Evolutionary conservation across 306 rosid genomes (phyloP).

Genomic region (Rosa lucieae): DNA sequence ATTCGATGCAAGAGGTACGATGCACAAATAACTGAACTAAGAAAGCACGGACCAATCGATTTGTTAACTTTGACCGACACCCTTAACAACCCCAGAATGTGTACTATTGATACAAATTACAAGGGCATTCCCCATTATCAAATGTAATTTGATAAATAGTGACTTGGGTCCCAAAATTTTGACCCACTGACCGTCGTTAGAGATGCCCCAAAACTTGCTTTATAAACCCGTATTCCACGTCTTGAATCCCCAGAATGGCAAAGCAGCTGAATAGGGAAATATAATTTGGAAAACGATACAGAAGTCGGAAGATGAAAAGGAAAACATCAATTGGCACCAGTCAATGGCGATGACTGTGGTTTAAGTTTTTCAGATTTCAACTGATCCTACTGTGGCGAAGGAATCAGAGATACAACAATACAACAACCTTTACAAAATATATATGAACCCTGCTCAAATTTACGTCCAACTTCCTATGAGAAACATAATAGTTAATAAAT

Average conservation of each 20-base stretch:
- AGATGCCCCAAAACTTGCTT: background rate
- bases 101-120: too few relatives aligned
- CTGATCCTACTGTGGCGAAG: slow-evolving; percentile 41
- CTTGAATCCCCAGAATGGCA: background rate
- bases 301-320: background rate
- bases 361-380: slow-evolving; percentile 32
- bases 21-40: too few relatives aligned
- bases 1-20: too few relatives aligned
- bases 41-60: too few relatives aligned
- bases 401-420: slow-evolving; percentile 44
- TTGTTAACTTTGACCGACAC: too few relatives aligned
- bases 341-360: slow-evolving; percentile 14
- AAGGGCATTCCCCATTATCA: too few relatives aligned
- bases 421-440: slow-evolving; percentile 50
- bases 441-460: slow-evolving; percentile 28
- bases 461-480: slow-evolving; percentile 35
- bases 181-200: background rate
- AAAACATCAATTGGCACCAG: background rate
- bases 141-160: too few relatives aligned
- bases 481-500: slow-evolving; percentile 22
- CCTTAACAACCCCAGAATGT: too few relatives aligned
- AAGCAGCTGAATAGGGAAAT: background rate
- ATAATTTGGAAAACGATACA: background rate
- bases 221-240: background rate
- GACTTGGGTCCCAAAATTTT: too few relatives aligned